phyloP scores from a whole-genome alignment of 2,329 filamentous ascomycete genomes.

The Exophiala sp. region DNA sequence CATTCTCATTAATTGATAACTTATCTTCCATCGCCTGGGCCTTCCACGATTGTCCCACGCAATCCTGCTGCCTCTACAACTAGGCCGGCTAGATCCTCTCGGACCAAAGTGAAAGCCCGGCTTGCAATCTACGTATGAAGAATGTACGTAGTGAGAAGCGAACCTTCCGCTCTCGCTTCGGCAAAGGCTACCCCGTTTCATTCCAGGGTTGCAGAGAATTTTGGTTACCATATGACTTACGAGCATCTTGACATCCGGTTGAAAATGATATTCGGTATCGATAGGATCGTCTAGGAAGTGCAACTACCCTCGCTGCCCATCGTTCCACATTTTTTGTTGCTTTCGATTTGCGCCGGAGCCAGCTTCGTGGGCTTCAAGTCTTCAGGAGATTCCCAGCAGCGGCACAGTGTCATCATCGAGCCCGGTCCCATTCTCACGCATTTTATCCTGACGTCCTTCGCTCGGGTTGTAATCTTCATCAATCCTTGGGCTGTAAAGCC shows the following conservation, averaged over 20 bases:
- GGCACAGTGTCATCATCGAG: constrained; percentile 14
- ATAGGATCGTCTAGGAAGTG: neutral
- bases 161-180: neutral
- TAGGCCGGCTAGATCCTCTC: too few relatives aligned
- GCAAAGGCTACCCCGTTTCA: too few relatives aligned
- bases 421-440: neutral
- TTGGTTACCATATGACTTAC: too few relatives aligned
- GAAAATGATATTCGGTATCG: neutral
- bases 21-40: too few relatives aligned
- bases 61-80: too few relatives aligned
- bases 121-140: too few relatives aligned
- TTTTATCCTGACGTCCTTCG: neutral
- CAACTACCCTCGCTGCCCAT: neutral
- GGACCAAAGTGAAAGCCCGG: neutral
- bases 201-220: too few relatives aligned
- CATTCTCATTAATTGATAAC: too few relatives aligned
- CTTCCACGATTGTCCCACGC: too few relatives aligned
- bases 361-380: neutral
- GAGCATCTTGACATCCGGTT: too few relatives aligned
- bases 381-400: constrained; percentile 10
- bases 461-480: neutral
- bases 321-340: neutral
- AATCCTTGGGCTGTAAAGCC: neutral
- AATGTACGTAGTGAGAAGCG: too few relatives aligned
- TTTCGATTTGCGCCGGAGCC: neutral